Evolutionary conservation across 2,329 filamentous ascomycete species (phyloP).

Genomic region (Emergomyces africanus): DNA sequence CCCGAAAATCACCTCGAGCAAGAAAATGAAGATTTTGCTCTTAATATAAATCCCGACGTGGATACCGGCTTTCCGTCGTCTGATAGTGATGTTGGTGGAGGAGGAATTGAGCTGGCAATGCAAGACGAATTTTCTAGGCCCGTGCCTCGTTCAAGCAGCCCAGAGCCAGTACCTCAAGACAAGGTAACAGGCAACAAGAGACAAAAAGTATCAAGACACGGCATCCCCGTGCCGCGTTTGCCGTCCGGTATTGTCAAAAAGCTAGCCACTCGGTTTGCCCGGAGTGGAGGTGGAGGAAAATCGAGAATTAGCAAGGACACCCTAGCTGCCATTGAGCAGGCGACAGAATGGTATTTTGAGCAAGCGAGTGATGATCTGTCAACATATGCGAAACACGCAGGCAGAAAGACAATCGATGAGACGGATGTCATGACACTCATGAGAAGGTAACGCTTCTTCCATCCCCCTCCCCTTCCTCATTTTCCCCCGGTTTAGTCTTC

Average conservation of each 20-base stretch:
- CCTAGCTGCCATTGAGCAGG: conserved; percentile 60
- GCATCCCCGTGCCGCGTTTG: conserved; percentile 62
- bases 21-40: conserved; percentile 22
- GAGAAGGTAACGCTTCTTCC: conserved; percentile 51
- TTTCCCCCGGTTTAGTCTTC: background rate
- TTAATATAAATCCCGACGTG: conserved; percentile 18
- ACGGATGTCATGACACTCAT: conserved; percentile 71
- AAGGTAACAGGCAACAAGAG: conserved; percentile 28
- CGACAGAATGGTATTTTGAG: conserved; percentile 86
- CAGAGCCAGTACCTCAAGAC: conserved; percentile 23
- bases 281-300: conserved; percentile 52
- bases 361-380: conserved; percentile 69
- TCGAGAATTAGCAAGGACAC: conserved; percentile 61
- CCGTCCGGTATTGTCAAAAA: conserved; percentile 61
- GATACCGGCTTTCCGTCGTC: conserved; percentile 17
- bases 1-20: conserved; percentile 22
- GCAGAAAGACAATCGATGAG: conserved; percentile 74
- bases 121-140: conserved; percentile 17
- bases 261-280: conserved; percentile 51
- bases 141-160: conserved; percentile 21
- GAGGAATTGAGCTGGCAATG: conserved; percentile 21
- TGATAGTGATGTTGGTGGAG: conserved; percentile 17
- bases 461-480: background rate
- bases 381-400: conserved; percentile 68
- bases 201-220: conserved; percentile 53